Evolutionary conservation across 106 monocot genomes (phyloP), one percentile per base, ranked within the genome.

Genomic region (Apostasia shenzhenica): DNA sequence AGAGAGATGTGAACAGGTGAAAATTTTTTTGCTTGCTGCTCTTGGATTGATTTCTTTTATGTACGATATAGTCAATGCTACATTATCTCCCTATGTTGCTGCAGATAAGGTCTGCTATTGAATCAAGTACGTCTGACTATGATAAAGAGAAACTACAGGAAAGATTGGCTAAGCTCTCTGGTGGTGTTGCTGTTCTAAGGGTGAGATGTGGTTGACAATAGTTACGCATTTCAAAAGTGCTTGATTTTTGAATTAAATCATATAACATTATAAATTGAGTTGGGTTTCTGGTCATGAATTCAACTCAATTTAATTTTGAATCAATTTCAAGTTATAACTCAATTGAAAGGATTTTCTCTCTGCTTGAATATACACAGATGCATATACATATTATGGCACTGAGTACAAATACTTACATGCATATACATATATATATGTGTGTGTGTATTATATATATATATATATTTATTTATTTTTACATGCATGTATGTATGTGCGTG

Each of bases 1-100:
- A 72, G 92, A 92, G 76, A 84, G 97, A 78, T 77, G 86, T 53
- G 89, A 99, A 61, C 89, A 90, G 84, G 97, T 99, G 69, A 43
- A 43, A 81, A 79, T 5, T 65, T 49, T 14, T 40, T 59, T 67
- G 6, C 48, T 46, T 65, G 26, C 37, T 7, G 12, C 43, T 43
- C 48, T 14, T 47, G 0, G 14, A 7, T 48, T 48, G 8, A 60
- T 4, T 4, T 4, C 50, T 63, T 63, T 13, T 63, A 45, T 14
- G 4, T n/a, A n/a, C 41, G n/a, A 63, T 41, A 47, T 45, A 5
- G 13, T 48, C 14, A 4, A 48, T 47, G 14, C 47, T 37, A 65
- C 40, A 45, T 1, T 48, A 8, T 3, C 57, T 45, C 8, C 39
- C 11, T 2, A 1, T 54, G 54, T 8, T 70, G 4, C 56, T 45